These are phyloP conservation scores for Sporothrix luriei DNA, from an alignment of 2,329 filamentous ascomycete genomes.

Conservation along the genomic window DNA sequence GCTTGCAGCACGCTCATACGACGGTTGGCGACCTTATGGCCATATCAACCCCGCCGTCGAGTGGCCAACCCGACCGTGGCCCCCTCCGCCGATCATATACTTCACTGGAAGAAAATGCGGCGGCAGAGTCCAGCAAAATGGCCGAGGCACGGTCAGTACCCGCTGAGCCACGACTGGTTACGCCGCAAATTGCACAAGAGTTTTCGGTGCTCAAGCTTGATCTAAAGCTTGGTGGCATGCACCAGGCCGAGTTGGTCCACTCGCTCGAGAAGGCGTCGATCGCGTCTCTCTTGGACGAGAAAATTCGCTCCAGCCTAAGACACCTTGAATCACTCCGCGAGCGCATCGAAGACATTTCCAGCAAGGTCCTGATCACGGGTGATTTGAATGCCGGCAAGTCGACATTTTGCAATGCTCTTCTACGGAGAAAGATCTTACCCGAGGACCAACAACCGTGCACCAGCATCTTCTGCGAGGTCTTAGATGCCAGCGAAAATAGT, in stretches of 20 bases:
- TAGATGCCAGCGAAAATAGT: slow-evolving; percentile 88
- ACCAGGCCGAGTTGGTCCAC: slow-evolving; percentile 89
- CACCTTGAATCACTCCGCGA: slow-evolving; percentile 85
- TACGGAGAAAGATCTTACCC: slow-evolving; percentile 87
- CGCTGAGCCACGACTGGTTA: slow-evolving; percentile 77
- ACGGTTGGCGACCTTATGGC: slow-evolving; percentile 52
- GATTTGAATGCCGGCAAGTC: slow-evolving; percentile 98
- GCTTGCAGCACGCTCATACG: slow-evolving; percentile 65
- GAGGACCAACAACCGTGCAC: slow-evolving; percentile 98
- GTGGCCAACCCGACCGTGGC: neutral
- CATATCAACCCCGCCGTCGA: neutral
- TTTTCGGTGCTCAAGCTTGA: slow-evolving; percentile 96
- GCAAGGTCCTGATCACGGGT: slow-evolving; percentile 93
- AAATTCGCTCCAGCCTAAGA: slow-evolving; percentile 90
- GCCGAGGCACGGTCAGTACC: slow-evolving; percentile 59
- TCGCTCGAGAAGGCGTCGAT: slow-evolving; percentile 91
- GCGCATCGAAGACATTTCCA: slow-evolving; percentile 94
- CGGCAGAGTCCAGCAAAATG: slow-evolving; percentile 71
- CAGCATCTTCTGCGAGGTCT: slow-evolving; percentile 95
- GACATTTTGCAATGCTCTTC: slow-evolving; percentile 96
- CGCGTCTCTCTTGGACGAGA: slow-evolving; percentile 86
- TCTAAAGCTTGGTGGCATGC: slow-evolving; percentile 81
- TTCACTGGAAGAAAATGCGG: slow-evolving; percentile 60
- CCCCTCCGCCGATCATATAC: slow-evolving; percentile 68
- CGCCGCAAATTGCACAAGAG: slow-evolving; percentile 90